Evolutionary conservation across 1,284 basidiomycete species (phyloP), one percentile per base, ranked within the genome.

Genomic region (Golubevia pallescens): DNA sequence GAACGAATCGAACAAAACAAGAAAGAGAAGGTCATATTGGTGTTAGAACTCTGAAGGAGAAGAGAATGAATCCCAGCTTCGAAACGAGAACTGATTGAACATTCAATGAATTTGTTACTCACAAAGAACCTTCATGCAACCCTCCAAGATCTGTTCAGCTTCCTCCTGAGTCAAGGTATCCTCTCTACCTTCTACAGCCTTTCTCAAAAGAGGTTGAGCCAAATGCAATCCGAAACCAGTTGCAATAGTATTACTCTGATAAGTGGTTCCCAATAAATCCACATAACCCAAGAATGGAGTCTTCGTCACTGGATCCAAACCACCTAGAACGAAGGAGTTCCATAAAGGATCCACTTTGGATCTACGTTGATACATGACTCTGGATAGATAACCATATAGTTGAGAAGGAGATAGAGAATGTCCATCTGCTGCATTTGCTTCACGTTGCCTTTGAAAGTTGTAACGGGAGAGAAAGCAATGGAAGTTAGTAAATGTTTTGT

Each of bases 161-260:
- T 95, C 90, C 34, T 91, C 91, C 78, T 93, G 92, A 0, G 91
- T 92, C 65, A 98, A 87, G 3, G 87, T 86, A 57, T 92, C 89
- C 77, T 95, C 93, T 52, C 76, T 87, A 1, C 93, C 93, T 86
- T 99, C 94, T 14, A 94, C 92, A 23, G 93, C 93, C 78, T 92
- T 93, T 53, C 96, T 91, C 38, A 99, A 89, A 16, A 99, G 88
- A 0, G 97, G 97, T 79, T 94, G 92, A 1, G 96, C 96, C 63
- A 99, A 92, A 87, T 96, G 92, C 19, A 92, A 89, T n/a, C 96
- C 97, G 86, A 94, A 98, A 0, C 97, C 96, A 0, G 97, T 98
- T 1, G 96, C 97, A 51, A 99, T 90, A 3, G 95, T 96, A n/a
- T 93, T 92, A 6, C 95, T 90, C 8, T 92, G 90, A 86, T 98